Evolutionary conservation across 2,329 filamentous ascomycete genomes (phyloP), one percentile per base, ranked within the genome.

Genomic region (Plenodomus tracheiphilus): DNA sequence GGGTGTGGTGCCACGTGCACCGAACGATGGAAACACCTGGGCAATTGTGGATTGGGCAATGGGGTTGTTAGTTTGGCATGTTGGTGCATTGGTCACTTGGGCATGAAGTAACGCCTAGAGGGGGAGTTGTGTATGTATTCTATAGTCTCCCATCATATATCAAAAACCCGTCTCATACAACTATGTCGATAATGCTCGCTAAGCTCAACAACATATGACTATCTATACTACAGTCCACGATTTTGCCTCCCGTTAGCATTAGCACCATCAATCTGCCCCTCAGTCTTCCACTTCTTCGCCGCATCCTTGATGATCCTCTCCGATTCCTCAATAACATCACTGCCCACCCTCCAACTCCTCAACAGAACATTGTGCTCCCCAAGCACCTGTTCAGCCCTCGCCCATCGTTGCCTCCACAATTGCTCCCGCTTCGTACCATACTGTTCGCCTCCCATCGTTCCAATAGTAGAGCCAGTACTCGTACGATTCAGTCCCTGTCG

Each of bases 271-370:
- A n/a, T n/a, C 22, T 34, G 3, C 20, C 39, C 34, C 21, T 42
- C 40, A 28, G 37, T 54, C 41, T 55, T 56, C 41, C 47, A 43
- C 34, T 84, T 57, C 47, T 47, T 48, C 25, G 84, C 61, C 22
- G 79, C 80, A 51, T 79, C 76, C 68, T 80, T 79, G 3, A 91
- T 82, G 49, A 91, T 79, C 13, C 78, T 81, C 44, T 85, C 77
- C 2, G 87, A 85, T 69, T 89, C 86, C 1, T 77, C 77, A 47
- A 83, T 77, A 7, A 89, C 86, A 74, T 94, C 89, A 21, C 79
- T 77, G 0, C 89, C 89, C 10, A 80, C 81, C 36, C 87, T 79
- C 89, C 89, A 94, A 17, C 82, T 89, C 54, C 88, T 83, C 30
- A 94, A 67, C 56, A 80, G 75, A 1, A 94, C 86, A 3, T 86